Conservation (phyloP, 805 yeast species). For the Yamadazyma scolyti region DNA sequence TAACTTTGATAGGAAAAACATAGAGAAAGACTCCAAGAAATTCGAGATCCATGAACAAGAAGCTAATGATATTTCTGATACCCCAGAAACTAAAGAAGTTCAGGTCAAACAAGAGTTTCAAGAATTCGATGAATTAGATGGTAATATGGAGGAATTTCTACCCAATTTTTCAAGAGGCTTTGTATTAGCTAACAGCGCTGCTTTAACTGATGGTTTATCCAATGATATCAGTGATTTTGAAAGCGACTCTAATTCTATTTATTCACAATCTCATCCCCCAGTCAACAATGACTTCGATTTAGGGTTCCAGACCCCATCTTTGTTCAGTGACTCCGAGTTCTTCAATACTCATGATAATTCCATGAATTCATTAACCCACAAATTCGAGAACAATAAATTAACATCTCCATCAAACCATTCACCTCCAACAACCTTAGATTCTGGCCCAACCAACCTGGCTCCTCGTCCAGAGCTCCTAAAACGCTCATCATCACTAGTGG, state of each 20-base stretch:
- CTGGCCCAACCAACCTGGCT: constrained; percentile 1
- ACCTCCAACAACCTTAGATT: constrained; percentile 6
- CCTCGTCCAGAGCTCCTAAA: constrained; percentile 3
- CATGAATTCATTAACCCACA: constrained; percentile 21
- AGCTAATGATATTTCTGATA: not conserved
- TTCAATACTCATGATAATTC: constrained; percentile 10
- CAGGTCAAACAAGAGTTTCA: constrained; percentile 2
- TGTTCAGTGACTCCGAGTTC: constrained; percentile 8
- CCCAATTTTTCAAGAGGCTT: constrained; percentile 16
- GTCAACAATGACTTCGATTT: constrained; percentile 3
- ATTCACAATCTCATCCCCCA: constrained; percentile 10
- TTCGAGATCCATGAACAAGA: constrained; percentile 30
- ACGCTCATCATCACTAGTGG: constrained; percentile 3
- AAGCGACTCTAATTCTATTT: constrained; percentile 20
- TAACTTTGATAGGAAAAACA: constrained; percentile 21
- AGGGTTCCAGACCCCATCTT: constrained; percentile 8
- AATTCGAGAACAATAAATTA: constrained; percentile 24
- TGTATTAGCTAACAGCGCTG: constrained; percentile 13
- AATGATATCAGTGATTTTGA: constrained; percentile 20
- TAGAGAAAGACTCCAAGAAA: constrained; percentile 21
- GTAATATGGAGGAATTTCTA: constrained; percentile 13
- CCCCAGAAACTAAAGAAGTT: not conserved
- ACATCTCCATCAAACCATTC: constrained; percentile 16
- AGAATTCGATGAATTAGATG: constrained; percentile 7
- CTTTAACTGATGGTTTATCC: constrained; percentile 11